A percentile compares a stretch with the other conserved stretches of the same genome.
Conservation (phyloP, 2,329 filamentous ascomycete genomes). For the Cercospora janseana region DNA sequence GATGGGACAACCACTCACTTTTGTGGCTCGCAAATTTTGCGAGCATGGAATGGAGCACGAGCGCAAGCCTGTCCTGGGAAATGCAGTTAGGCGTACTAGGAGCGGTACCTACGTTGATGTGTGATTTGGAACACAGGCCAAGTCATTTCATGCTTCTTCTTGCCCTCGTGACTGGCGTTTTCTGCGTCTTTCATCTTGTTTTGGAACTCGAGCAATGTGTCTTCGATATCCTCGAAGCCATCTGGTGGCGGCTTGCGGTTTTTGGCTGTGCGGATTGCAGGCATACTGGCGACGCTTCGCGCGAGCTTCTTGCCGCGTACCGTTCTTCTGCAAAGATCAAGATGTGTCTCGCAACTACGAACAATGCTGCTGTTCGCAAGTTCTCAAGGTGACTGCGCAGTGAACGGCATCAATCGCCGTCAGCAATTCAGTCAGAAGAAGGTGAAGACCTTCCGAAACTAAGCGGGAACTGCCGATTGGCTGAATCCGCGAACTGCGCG, state of each 20-base stretch:
- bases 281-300: conserved; percentile 65
- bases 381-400: no score
- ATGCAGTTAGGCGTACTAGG: conserved; percentile 1
- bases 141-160: conserved; percentile 85
- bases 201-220: conserved; percentile 77
- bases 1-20: conserved; percentile 36
- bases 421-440: conserved; percentile 1
- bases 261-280: conserved; percentile 70
- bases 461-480: conserved; percentile 6
- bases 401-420: not conserved
- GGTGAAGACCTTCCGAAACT: conserved; percentile 6
- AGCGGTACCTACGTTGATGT: conserved; percentile 68
- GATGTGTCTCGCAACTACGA: no score
- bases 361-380: conserved; percentile 49
- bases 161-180: conserved; percentile 73
- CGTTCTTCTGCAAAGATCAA: no score
- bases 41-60: not conserved
- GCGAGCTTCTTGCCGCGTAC: no score
- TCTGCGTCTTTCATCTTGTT: conserved; percentile 97
- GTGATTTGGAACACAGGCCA: conserved; percentile 99
- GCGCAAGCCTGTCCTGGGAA: not conserved
- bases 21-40: conserved; percentile 26
- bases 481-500: not conserved
- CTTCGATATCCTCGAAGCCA: conserved; percentile 84
- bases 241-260: conserved; percentile 81